Evolutionary conservation across 805 yeast species (phyloP), one percentile per base, ranked within the genome.

Genomic region (Candida nitratophila): DNA sequence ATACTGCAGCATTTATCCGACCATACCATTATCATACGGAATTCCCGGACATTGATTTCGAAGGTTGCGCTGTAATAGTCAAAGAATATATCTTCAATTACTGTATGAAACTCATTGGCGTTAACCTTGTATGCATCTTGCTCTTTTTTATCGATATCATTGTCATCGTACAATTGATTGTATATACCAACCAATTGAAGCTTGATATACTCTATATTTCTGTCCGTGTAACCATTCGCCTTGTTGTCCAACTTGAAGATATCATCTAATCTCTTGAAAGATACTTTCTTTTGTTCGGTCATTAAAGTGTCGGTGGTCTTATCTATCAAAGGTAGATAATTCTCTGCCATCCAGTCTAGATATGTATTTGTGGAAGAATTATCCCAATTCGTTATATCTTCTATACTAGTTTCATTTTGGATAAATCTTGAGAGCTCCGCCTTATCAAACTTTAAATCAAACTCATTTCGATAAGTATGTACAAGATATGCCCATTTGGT

Each of bases 281-380:
- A 45, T 26, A 48, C 39, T 34, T 35, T 40, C 37, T 43, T 49
- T 19, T 37, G 29, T 26, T 16, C 8, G 14, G 12, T 22, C 21
- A 26, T 9, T 26, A 2, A 3, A 8, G 11, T 16, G 4, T 16
- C 32, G 5, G 8, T 11, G 14, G n/a, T 26, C n/a, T 26, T 37
- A 6, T 26, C 21, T 9, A 17, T 14, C 32, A 8, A 8, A 19
- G 24, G 6, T 11, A 26, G 16, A 44, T 40, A 41, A 33, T 57
- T 58, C 10, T 66, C 66, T 41, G 68, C 61, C 42, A 75, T 68
- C 79, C 83, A 76, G 20, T 70, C 63, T 24, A 80, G 56, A 56
- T 79, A 83, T 24, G 65, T 57, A 4, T 67, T 66, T 3, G 71
- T 65, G 44, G 73, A 65, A 2, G 54, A 52, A n/a, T 71, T 70